Percentiles rank a stretch among this genome's conserved stretches.
Evolutionary conservation across 2,329 filamentous ascomycete genomes (phyloP).

Genomic region (Colletotrichum lindemuthianum): DNA sequence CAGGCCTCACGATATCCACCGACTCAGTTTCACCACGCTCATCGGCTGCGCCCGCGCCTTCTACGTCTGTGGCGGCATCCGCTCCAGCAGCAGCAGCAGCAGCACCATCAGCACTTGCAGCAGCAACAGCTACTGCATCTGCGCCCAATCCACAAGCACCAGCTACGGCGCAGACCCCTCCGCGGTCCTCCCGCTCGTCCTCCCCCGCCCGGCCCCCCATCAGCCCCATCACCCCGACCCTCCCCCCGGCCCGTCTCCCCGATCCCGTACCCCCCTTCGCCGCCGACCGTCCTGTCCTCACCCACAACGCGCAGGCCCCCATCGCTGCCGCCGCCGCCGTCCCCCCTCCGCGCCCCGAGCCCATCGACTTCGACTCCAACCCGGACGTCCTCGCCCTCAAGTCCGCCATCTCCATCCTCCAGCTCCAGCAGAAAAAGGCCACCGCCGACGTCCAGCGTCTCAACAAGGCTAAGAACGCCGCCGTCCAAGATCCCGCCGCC

Average conservation of each 20-base stretch:
- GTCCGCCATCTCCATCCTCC: slow-evolving; percentile 85
- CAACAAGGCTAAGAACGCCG: slow-evolving; percentile 74
- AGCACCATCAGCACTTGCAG: slow-evolving; percentile 15
- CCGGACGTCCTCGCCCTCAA: slow-evolving; percentile 88
- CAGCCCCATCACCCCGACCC: slow-evolving; percentile 65
- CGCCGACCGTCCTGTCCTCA: slow-evolving; percentile 50
- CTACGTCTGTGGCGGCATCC: slow-evolving; percentile 4
- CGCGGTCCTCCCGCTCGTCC: slow-evolving; percentile 45
- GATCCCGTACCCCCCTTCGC: slow-evolving; percentile 42
- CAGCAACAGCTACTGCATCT: slow-evolving; percentile 18
- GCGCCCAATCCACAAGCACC: slow-evolving; percentile 18
- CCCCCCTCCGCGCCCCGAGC: slow-evolving; percentile 58
- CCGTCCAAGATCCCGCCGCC: slow-evolving; percentile 74
- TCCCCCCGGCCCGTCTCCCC: slow-evolving; percentile 49
- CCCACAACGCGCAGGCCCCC: slow-evolving; percentile 57
- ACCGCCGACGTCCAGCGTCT: slow-evolving; percentile 78
- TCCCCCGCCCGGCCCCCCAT: slow-evolving; percentile 62
- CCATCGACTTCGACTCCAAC: slow-evolving; percentile 72
- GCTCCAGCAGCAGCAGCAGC: slow-evolving; percentile 7
- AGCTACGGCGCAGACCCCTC: slow-evolving; percentile 28
- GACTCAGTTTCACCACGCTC: slow-evolving; percentile 37
- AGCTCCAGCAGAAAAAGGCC: slow-evolving; percentile 85
- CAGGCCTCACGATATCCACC: slow-evolving; percentile 43
- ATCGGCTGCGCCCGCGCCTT: slow-evolving; percentile 36
- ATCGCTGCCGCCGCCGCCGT: slow-evolving; percentile 45